Base-by-base conservation (phyloP, 108 stramenopile species). In the Nitzschia inconspicua region DNA sequence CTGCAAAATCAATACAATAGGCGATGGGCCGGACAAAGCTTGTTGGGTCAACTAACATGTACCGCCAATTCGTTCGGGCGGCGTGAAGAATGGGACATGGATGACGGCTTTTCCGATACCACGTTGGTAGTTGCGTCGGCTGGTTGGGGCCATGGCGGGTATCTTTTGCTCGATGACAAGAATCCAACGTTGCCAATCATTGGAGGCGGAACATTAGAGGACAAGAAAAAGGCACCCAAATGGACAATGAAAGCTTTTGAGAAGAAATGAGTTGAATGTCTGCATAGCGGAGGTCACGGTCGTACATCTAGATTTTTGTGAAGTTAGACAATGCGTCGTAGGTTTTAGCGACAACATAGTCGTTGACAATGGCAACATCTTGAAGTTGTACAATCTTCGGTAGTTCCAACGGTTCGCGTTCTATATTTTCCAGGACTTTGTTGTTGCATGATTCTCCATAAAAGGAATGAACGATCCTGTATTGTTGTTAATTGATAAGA, bases 71-170 rank as follows among this genome's bases (percentile, higher is more conserved):
- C 49, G 11, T 80, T 85, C 68, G 72, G 75, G 18, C 62, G 57
- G 6, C 43, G 79, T 11, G 74, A 85, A 68, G 79, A 85, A 65
- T 85, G 79, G 79, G 77, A 85, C 36, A 60, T 44, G 2, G 70
- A 52, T 24, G 62, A 65, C 19, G 59, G 72, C 34, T 77, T 72
- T 75, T 3, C 41, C 2, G 40, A 56, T 5, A 67, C 79, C 4
- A 47, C 61, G n/a, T 32, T 85, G 7, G 19, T 85, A 14, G 68
- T 72, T 50, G 64, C 70, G 9, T 78, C 77, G 27, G 83, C 79
- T 7, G 68, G 75, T 6, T 80, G 79, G 83, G 83, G 83, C 14
- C 44, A 46, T 16, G 83, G 83, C 14, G 79, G 77, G 11, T 85
- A 77, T 32, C 18, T 82, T 42, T 31, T 70, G 34, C 57, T 76